Evolutionary conservation across 345 rosid species (phyloP).

Genomic region (Eucalyptus tenuipes): DNA sequence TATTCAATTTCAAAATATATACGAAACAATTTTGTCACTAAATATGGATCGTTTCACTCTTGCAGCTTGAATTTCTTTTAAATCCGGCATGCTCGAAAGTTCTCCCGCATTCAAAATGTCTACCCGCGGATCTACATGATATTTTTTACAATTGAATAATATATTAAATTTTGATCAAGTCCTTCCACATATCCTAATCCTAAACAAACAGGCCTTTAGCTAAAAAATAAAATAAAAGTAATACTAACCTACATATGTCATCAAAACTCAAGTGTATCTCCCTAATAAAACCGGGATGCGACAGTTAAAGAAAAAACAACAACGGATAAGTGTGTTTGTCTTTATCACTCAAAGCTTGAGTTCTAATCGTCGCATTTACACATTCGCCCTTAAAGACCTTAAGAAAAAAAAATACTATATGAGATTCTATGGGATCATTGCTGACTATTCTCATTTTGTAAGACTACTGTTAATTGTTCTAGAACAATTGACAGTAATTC

Average conservation of each 20-base stretch:
- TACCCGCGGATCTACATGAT: not conserved
- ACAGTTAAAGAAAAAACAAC: not conserved
- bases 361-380: not conserved
- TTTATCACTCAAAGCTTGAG: not conserved
- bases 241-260: not conserved
- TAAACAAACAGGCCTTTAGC: not conserved
- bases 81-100: not conserved
- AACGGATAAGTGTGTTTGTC: not conserved
- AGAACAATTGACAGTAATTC: rapidly evolving
- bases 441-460: too few relatives aligned
- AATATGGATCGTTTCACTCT: not conserved
- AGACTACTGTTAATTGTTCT: too few relatives aligned
- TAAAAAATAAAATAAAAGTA: too few relatives aligned
- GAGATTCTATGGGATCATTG: too few relatives aligned
- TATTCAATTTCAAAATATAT: not conserved
- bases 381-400: not conserved
- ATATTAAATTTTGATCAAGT: not conserved
- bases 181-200: not conserved
- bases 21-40: not conserved
- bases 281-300: not conserved
- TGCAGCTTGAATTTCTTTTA: not conserved
- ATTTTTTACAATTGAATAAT: not conserved
- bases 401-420: not conserved
- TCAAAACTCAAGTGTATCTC: not conserved
- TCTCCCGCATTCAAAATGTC: not conserved